These are phyloP conservation scores for Alternaria sp. DNA, from an alignment of 2,329 filamentous ascomycete genomes.

Conservation along the genomic window DNA sequence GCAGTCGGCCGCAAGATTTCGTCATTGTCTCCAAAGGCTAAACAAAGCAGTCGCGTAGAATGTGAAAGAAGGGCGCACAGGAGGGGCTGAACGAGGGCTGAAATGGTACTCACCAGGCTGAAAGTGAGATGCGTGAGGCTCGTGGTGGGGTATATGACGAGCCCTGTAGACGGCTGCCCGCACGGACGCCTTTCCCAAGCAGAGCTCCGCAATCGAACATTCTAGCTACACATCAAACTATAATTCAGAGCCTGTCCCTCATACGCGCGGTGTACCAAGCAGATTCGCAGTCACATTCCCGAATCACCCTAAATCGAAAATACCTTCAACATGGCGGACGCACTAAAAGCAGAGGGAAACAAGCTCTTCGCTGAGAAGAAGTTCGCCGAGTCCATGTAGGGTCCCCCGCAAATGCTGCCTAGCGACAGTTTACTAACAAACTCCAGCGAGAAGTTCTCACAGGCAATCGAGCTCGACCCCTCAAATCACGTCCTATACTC, in stretches of 20 bases:
- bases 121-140: conserved; percentile 12
- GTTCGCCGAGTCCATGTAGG: conserved; percentile 93
- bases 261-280: conserved; percentile 23
- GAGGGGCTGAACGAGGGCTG: conserved; percentile 16
- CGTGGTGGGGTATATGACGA: conserved; percentile 25
- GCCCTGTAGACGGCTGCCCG: conserved; percentile 24
- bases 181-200: conserved; percentile 19
- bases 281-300: conserved; percentile 5
- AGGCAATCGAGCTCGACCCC: conserved; percentile 88
- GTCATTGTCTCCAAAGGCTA: neutral
- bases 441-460: conserved; percentile 85
- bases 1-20: neutral
- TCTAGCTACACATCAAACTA: conserved; percentile 45
- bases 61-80: neutral
- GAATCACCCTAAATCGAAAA: conserved; percentile 7
- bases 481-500: conserved; percentile 97
- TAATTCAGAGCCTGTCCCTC: conserved; percentile 45
- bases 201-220: conserved; percentile 42
- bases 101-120: conserved; percentile 15
- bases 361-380: conserved; percentile 98
- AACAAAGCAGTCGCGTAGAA: neutral
- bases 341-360: conserved; percentile 97
- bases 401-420: conserved; percentile 42
- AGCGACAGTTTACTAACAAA: conserved; percentile 24
- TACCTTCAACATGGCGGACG: conserved; percentile 66